Evolutionary conservation across 2,329 filamentous ascomycete species (phyloP).

Genomic region (Trichoderma asperellum): DNA sequence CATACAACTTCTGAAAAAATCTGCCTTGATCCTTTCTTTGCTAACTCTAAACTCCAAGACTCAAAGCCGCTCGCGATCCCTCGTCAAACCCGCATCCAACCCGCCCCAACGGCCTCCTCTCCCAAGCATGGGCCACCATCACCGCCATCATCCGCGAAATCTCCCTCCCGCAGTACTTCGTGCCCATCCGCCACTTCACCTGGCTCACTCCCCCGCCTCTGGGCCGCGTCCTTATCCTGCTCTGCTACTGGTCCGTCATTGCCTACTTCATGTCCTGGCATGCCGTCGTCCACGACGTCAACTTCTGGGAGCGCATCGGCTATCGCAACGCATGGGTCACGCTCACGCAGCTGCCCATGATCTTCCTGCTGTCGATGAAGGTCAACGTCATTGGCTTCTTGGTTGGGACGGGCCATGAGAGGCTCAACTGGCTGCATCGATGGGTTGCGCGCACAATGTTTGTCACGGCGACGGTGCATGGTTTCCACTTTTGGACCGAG

Average conservation of each 20-base stretch:
- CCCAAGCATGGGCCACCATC: slow-evolving; percentile 61
- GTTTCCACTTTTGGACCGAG: slow-evolving; percentile 68
- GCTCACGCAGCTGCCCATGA: slow-evolving; percentile 65
- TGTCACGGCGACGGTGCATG: slow-evolving; percentile 69
- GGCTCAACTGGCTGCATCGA: slow-evolving; percentile 73
- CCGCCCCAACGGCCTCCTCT: slow-evolving; percentile 50
- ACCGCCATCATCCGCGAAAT: slow-evolving; percentile 62
- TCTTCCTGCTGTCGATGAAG: slow-evolving; percentile 66
- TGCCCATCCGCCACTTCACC: slow-evolving; percentile 50
- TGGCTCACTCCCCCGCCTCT: slow-evolving; percentile 64
- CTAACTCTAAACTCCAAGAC: slow-evolving; percentile 41
- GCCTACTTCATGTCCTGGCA: slow-evolving; percentile 59
- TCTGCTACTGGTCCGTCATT: slow-evolving; percentile 62
- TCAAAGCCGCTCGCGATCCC: slow-evolving; percentile 50
- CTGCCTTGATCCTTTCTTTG: not conserved
- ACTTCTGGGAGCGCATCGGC: slow-evolving; percentile 67
- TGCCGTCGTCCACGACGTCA: slow-evolving; percentile 55
- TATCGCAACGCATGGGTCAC: slow-evolving; percentile 71
- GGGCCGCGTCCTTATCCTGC: slow-evolving; percentile 58
- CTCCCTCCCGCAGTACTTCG: slow-evolving; percentile 58
- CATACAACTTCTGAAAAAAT: not conserved
- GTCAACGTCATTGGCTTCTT: slow-evolving; percentile 63
- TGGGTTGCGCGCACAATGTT: slow-evolving; percentile 73
- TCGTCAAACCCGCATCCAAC: slow-evolving; percentile 54
- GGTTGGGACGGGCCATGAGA: slow-evolving; percentile 67